phyloP scores from a whole-genome alignment of 306 rosid genomes.

The Delonix regia region DNA sequence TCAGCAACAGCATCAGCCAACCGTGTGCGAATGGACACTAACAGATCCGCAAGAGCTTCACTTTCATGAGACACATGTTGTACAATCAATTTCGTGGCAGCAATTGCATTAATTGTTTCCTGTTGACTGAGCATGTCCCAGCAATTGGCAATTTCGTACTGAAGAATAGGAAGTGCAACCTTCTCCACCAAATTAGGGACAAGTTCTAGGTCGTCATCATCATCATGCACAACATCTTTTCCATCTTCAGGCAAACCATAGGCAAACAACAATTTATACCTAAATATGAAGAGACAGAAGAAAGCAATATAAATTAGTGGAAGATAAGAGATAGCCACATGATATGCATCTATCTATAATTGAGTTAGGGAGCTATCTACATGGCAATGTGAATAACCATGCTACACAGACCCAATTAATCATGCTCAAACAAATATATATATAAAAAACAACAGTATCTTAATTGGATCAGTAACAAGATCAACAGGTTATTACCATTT shows the following conservation, averaged over 20 bases:
- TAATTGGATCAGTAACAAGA: slow-evolving; percentile 6
- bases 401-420: slow-evolving; percentile 4
- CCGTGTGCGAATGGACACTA: slow-evolving; percentile 72
- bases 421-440: background rate
- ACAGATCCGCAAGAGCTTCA: slow-evolving; percentile 77
- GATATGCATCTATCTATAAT: slow-evolving; percentile 11
- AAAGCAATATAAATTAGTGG: slow-evolving; percentile 6
- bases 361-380: background rate
- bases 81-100: slow-evolving; percentile 76
- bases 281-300: slow-evolving; percentile 35
- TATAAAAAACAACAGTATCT: slow-evolving; percentile 19
- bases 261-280: slow-evolving; percentile 77
- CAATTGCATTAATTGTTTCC: slow-evolving; percentile 76
- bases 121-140: slow-evolving; percentile 90
- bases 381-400: slow-evolving; percentile 9
- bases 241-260: slow-evolving; percentile 78
- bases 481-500: slow-evolving; percentile 66
- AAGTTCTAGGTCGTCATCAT: slow-evolving; percentile 88
- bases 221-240: slow-evolving; percentile 63
- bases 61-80: slow-evolving; percentile 84
- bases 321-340: background rate
- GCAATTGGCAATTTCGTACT: slow-evolving; percentile 76
- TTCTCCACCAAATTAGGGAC: slow-evolving; percentile 92
- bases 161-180: slow-evolving; percentile 94
- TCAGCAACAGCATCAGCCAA: slow-evolving; percentile 82